Percentiles rank a stretch among this genome's conserved stretches.
These are phyloP conservation scores for Trametes sanguinea DNA, from an alignment of 768 basidiomycete species.

Conservation along the genomic window DNA sequence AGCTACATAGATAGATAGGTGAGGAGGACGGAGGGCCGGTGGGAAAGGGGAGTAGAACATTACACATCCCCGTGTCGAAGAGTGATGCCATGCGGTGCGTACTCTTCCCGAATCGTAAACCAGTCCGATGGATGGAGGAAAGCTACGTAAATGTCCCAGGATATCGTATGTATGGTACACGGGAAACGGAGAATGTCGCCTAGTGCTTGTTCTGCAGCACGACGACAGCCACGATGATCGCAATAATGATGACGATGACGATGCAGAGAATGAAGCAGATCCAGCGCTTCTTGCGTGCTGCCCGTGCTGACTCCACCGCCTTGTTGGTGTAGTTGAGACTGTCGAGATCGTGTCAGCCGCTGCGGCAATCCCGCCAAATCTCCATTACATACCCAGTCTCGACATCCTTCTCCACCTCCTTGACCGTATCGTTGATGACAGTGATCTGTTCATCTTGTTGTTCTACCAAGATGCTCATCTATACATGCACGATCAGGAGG, in stretches of 20 bases:
- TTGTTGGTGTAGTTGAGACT: slow-evolving; percentile 84
- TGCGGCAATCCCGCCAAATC: not conserved
- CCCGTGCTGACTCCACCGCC: slow-evolving; percentile 82
- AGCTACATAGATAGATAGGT: slow-evolving; percentile 18
- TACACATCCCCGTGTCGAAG: not conserved
- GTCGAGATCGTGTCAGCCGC: not conserved
- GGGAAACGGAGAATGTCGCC: not conserved
- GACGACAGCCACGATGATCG: slow-evolving; percentile 62
- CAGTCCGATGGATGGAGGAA: slow-evolving; percentile 5
- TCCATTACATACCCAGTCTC: slow-evolving; percentile 69
- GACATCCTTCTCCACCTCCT: slow-evolving; percentile 75
- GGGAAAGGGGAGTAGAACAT: slow-evolving; percentile 5
- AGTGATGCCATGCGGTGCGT: slow-evolving; percentile 1
- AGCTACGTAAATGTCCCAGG: slow-evolving; percentile 16
- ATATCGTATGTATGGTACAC: slow-evolving; percentile 16
- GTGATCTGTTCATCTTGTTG: slow-evolving; percentile 91
- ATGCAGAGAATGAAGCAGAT: slow-evolving; percentile 85
- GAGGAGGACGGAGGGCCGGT: not conserved
- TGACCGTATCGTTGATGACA: slow-evolving; percentile 78
- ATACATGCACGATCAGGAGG: not conserved
- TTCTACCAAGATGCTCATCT: slow-evolving; percentile 95
- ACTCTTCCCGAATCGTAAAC: slow-evolving; percentile 8
- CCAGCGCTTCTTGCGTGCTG: slow-evolving; percentile 95
- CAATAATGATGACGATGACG: slow-evolving; percentile 62
- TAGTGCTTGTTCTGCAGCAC: slow-evolving; percentile 49